Evolutionary conservation across 73 alveolate genomes (phyloP).

Genomic region (Symbiodinium natans): DNA sequence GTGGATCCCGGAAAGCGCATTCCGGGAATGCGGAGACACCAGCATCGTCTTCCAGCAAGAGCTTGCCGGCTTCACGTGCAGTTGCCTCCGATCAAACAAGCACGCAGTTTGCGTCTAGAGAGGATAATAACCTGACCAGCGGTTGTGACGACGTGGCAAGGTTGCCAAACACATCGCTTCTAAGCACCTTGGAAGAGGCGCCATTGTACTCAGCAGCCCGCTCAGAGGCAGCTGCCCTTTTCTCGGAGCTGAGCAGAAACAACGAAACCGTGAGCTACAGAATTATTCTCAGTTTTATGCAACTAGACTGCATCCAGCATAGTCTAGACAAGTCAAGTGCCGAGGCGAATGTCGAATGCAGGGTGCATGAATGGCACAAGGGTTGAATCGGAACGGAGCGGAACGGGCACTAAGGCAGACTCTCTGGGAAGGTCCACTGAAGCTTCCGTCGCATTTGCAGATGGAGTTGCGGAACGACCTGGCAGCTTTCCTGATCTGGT

Average conservation of each 20-base stretch:
- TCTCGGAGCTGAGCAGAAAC: neutral
- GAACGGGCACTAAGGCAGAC: neutral
- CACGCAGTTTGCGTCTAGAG: too few relatives aligned
- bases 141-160: neutral
- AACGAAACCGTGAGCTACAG: neutral
- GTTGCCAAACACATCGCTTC: neutral
- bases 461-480: slow-evolving; percentile 5
- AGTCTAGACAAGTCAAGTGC: neutral
- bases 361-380: neutral
- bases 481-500: slow-evolving; percentile 23
- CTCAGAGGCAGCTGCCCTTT: neutral
- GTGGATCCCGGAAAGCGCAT: neutral
- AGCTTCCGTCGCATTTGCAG: slow-evolving; percentile 6
- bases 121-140: too few relatives aligned
- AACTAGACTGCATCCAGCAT: neutral
- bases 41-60: neutral
- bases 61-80: neutral
- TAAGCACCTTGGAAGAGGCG: neutral
- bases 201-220: neutral
- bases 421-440: slow-evolving; percentile 20
- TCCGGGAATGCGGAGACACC: neutral
- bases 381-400: too few relatives aligned
- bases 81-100: neutral
- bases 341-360: neutral
- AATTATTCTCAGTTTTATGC: neutral